phyloP scores from a whole-genome alignment of 495 filamentous ascomycete species.

The Penicillium steckii region DNA sequence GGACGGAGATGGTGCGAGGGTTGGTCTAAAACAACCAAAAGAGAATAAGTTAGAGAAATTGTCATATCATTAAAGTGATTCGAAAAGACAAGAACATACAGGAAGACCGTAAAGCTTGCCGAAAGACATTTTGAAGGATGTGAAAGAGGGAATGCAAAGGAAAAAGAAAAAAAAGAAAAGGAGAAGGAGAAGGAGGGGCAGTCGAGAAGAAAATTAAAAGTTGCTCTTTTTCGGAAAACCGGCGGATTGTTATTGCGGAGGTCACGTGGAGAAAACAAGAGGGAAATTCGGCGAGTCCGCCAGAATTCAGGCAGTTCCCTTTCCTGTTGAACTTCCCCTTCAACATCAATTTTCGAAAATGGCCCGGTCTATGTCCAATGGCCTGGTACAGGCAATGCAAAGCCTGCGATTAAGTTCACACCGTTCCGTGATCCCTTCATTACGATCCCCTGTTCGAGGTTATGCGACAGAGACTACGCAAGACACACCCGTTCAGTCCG shows the following conservation, averaged over 20 bases:
- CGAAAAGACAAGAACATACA: constrained; percentile 56
- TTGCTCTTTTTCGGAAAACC: not conserved
- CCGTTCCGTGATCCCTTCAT: constrained; percentile 6
- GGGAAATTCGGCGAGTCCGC: too few relatives aligned
- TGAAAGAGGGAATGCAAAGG: constrained; percentile 27
- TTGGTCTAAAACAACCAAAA: constrained; percentile 61
- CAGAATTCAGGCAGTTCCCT: too few relatives aligned
- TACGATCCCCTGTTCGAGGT: constrained; percentile 19
- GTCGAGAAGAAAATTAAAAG: not conserved
- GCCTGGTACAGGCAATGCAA: constrained; percentile 40
- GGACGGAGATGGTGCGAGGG: constrained; percentile 81
- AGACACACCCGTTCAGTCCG: constrained; percentile 4
- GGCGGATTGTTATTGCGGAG: constrained; percentile 19
- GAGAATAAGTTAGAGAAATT: constrained; percentile 13
- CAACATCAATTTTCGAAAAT: too few relatives aligned
- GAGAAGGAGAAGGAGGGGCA: constrained; percentile 25
- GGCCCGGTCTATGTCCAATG: constrained; percentile 38
- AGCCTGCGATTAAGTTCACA: constrained; percentile 28
- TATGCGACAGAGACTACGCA: constrained; percentile 25
- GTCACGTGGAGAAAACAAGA: constrained; percentile 34
- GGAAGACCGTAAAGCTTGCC: constrained; percentile 90
- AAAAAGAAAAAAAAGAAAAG: constrained; percentile 31
- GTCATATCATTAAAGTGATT: not conserved
- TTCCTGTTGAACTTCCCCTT: too few relatives aligned
- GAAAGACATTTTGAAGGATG: constrained; percentile 72